Evolutionary conservation across 768 basidiomycete genomes (phyloP).

Genomic region (Daedaleopsis sinensis): DNA sequence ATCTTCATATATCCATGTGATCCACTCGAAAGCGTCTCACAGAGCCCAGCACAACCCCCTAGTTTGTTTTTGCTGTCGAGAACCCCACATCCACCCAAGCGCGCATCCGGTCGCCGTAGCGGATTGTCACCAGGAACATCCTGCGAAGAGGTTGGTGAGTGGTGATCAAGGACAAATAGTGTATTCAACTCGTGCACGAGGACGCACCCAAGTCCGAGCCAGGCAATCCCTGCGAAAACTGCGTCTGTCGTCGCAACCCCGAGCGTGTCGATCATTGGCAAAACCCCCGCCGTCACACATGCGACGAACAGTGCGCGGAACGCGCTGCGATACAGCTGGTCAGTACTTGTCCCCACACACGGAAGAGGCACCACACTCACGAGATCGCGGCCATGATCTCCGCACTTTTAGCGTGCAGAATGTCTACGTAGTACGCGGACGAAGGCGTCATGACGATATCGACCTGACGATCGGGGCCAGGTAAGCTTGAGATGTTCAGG

Average conservation of each 20-base stretch:
- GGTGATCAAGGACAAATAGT: slow-evolving; percentile 27
- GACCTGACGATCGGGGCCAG: slow-evolving; percentile 42
- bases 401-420: slow-evolving; percentile 63
- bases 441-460: slow-evolving; percentile 59
- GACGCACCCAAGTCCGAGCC: slow-evolving; percentile 52
- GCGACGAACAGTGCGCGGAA: slow-evolving; percentile 49
- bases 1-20: no score
- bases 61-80: slow-evolving; percentile 38
- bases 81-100: slow-evolving; percentile 60
- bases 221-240: slow-evolving; percentile 47
- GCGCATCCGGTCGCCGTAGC: slow-evolving; percentile 58
- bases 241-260: slow-evolving; percentile 55
- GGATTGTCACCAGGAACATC: slow-evolving; percentile 53
- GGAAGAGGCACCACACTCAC: slow-evolving; percentile 37
- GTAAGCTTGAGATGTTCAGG: no score
- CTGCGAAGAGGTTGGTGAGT: slow-evolving; percentile 34
- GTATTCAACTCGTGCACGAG: no score
- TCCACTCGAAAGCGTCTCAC: background rate
- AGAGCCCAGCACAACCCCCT: background rate
- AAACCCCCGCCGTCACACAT: slow-evolving; percentile 44
- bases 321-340: slow-evolving; percentile 36
- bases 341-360: no score
- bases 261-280: slow-evolving; percentile 55
- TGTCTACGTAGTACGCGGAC: slow-evolving; percentile 60
- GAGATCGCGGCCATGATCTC: slow-evolving; percentile 59